These are phyloP conservation scores for Thielaviopsis ethacetica DNA, from an alignment of 2,329 filamentous ascomycete species.

Conservation along the genomic window DNA sequence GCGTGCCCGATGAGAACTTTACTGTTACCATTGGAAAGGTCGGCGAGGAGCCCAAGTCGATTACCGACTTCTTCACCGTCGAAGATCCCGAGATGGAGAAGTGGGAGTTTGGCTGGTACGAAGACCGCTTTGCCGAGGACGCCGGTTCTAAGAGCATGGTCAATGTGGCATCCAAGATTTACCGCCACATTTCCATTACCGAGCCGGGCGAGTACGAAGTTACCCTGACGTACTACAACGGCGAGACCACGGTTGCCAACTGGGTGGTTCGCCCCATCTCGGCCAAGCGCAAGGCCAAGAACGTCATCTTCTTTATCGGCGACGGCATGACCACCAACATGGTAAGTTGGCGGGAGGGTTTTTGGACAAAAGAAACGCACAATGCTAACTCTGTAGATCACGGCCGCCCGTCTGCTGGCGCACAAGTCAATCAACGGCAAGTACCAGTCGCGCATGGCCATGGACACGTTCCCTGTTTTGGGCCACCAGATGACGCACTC, in stretches of 20 bases:
- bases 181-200: constrained; percentile 57
- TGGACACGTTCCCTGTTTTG: constrained; percentile 74
- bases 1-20: constrained; percentile 57
- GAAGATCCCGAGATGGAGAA: constrained; percentile 57
- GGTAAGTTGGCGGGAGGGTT: constrained; percentile 19
- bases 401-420: constrained; percentile 61
- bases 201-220: constrained; percentile 69
- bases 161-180: constrained; percentile 65
- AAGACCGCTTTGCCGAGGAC: constrained; percentile 67
- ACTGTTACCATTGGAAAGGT: constrained; percentile 57
- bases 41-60: constrained; percentile 33
- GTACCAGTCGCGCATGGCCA: constrained; percentile 57
- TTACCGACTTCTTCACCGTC: constrained; percentile 51
- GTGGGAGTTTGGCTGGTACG: constrained; percentile 75
- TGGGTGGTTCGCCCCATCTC: constrained; percentile 62
- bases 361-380: not conserved
- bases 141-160: constrained; percentile 53
- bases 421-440: constrained; percentile 75
- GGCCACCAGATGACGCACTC: constrained; percentile 85
- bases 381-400: constrained; percentile 28
- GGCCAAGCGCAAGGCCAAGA: constrained; percentile 61
- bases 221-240: constrained; percentile 58
- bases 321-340: constrained; percentile 58
- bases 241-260: constrained; percentile 52
- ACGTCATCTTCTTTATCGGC: constrained; percentile 73